Evolutionary conservation across 306 rosid genomes (phyloP).

Genomic region (Gynostemma pentaphyllum): DNA sequence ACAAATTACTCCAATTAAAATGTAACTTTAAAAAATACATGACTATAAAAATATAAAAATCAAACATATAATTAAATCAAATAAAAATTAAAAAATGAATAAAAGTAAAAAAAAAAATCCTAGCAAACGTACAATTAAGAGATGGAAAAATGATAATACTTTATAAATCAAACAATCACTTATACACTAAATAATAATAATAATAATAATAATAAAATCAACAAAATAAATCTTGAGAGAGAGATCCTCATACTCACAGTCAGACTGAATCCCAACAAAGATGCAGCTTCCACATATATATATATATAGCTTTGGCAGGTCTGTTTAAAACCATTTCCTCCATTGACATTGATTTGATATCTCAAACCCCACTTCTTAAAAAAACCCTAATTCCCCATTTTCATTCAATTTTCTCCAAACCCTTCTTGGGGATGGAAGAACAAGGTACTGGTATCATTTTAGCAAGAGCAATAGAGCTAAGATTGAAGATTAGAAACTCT

Average conservation of each 20-base stretch:
- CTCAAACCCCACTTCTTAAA: neutral
- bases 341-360: neutral
- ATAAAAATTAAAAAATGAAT: constrained; percentile 23
- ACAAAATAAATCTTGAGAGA: neutral
- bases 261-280: constrained; percentile 10
- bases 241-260: neutral
- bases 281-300: constrained; percentile 4
- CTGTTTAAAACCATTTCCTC: neutral
- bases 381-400: neutral
- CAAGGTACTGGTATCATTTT: constrained; percentile 75
- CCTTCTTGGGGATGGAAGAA: constrained; percentile 12
- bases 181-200: too few relatives aligned
- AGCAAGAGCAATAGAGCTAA: constrained; percentile 76
- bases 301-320: neutral
- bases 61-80: too few relatives aligned
- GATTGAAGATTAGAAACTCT: constrained; percentile 62
- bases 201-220: too few relatives aligned
- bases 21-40: too few relatives aligned
- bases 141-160: too few relatives aligned
- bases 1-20: too few relatives aligned
- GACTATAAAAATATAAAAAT: too few relatives aligned
- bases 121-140: too few relatives aligned
- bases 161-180: too few relatives aligned
- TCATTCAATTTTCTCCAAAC: neutral
- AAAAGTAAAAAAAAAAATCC: too few relatives aligned